Evolutionary conservation across 176 grass and related monocot genomes (phyloP).

Genomic region (Chloris gayana): DNA sequence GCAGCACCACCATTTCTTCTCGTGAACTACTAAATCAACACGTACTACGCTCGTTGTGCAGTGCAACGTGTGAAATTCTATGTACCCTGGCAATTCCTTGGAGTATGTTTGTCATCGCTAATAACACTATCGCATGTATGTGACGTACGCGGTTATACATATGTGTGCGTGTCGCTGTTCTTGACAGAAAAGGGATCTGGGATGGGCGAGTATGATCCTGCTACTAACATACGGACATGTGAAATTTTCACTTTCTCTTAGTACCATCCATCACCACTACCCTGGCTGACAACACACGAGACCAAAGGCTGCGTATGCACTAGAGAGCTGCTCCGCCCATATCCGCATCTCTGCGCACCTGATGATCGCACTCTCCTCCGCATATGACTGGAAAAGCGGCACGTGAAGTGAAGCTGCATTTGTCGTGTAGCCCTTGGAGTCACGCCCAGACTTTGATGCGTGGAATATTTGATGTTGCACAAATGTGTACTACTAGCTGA

Average conservation of each 20-base stretch:
- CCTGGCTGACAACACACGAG: constrained; percentile 54
- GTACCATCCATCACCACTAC: too few species aligned
- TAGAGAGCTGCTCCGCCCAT: not conserved
- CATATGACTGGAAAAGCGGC: constrained; percentile 37
- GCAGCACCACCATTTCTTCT: too few species aligned
- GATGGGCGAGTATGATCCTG: constrained; percentile 44
- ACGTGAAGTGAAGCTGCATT: constrained; percentile 45
- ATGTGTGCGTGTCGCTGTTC: not conserved
- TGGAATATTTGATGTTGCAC: constrained; percentile 55
- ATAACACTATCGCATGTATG: not conserved
- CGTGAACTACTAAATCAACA: too few species aligned
- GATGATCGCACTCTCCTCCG: not conserved
- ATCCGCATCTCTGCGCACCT: not conserved
- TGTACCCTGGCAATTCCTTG: too few species aligned
- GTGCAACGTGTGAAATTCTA: too few species aligned
- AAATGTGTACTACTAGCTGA: not conserved
- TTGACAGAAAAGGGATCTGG: too few species aligned
- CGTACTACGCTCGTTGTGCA: too few species aligned
- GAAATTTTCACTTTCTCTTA: too few species aligned
- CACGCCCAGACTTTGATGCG: constrained; percentile 36
- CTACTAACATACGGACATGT: too few species aligned
- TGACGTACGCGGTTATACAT: constrained; percentile 7
- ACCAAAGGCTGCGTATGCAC: not conserved
- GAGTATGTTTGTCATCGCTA: too few species aligned
- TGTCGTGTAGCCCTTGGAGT: constrained; percentile 50